Evolutionary conservation across 495 filamentous ascomycete genomes (phyloP), one percentile per base, ranked within the genome.

Genomic region (Aspergillus bertholletiae): DNA sequence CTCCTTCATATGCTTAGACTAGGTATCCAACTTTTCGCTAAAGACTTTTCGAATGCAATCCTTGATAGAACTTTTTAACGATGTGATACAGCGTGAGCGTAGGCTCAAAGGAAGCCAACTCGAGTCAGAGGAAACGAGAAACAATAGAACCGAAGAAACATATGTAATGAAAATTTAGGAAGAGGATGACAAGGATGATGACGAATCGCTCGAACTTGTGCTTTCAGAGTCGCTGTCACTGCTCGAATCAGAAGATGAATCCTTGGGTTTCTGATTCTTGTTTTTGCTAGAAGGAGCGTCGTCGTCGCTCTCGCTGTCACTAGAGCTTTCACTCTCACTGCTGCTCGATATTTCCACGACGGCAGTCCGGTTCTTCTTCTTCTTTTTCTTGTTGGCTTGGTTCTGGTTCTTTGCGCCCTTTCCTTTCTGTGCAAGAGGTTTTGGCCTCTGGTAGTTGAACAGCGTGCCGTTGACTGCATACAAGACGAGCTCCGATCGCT

Each of bases 301-400:
- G 51, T 58, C 63, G 26, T 67, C 55, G 44, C 72, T 65, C 37
- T 68, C 70, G 27, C 60, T 70, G 26, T 64, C 65, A 45, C 70
- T 72, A 3, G 49, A 55, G 47, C 63, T 66, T 15, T 67, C 68
- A 45, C 69, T 75, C 26, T 74, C 73, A 47, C 73, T 77, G 63
- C 74, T 75, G 55, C 74, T 76, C 15, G 74, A 77, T 35, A 74
- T 75, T 49, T 74, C 72, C n/a, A 78, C 58, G 53, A 77, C 47
- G 37, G 63, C 70, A 44, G 72, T 79, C 54, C 75, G 60, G 50
- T 84, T 85, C 61, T 81, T 78, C 60, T 82, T 76, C 70, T 82
- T 76, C 69, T 84, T 84, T 59, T 79, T 79, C 65, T 78, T 79
- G 20, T 62, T 56, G 28, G 70, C 67, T 58, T 74, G 71, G 41